phyloP scores from a whole-genome alignment of 2,329 filamentous ascomycete species.

The Phyllosticta citrichinensis region DNA sequence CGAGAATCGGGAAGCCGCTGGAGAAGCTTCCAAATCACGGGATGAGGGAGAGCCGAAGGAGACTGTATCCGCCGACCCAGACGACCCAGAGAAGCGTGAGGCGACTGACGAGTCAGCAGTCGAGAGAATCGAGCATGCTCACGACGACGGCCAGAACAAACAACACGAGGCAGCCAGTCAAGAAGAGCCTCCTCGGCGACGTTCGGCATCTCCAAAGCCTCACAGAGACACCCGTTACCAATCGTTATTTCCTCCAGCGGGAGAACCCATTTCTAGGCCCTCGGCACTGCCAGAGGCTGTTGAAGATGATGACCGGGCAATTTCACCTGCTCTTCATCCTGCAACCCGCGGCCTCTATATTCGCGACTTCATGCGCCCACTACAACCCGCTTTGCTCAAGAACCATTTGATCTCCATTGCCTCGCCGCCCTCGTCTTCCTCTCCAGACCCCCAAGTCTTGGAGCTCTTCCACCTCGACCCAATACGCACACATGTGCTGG shows the following conservation, averaged over 20 bases:
- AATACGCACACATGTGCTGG: constrained; percentile 82
- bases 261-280: constrained; percentile 1
- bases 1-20: constrained; percentile 20
- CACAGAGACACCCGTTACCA: constrained; percentile 24
- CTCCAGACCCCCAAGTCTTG: constrained; percentile 46
- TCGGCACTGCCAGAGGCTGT: constrained; percentile 11
- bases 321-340: constrained; percentile 31
- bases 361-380: constrained; percentile 71
- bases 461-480: constrained; percentile 68
- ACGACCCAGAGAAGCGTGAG: neutral
- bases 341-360: constrained; percentile 65
- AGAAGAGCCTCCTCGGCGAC: neutral
- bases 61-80: constrained; percentile 6
- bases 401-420: constrained; percentile 62
- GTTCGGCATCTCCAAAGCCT: neutral
- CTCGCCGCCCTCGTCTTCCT: constrained; percentile 42
- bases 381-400: constrained; percentile 58
- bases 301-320: constrained; percentile 20
- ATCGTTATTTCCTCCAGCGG: constrained; percentile 18
- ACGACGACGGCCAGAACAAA: neutral
- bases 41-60: constrained; percentile 19
- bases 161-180: constrained; percentile 6
- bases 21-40: constrained; percentile 12
- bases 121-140: neutral
- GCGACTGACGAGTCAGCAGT: neutral